Base-by-base conservation (phyloP, 345 rosid species). In the Pistacia atlantica region DNA sequence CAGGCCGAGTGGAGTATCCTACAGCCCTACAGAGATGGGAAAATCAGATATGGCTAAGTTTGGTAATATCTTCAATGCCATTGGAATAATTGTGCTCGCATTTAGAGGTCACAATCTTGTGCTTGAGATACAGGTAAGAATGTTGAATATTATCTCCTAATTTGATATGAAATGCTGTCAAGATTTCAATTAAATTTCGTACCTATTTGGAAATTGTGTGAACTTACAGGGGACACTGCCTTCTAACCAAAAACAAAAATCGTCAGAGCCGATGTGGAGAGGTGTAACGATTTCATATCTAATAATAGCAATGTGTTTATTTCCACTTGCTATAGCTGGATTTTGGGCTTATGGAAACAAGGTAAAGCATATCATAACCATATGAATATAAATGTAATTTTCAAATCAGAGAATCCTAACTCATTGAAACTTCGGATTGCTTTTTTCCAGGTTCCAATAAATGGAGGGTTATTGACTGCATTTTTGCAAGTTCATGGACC, bases 91-190 rank as follows among this genome's bases (percentile, higher is more conserved):
- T 45, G 79, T 83, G 59, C 84, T 90, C 18, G 74, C 87, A 0
- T 90, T 88, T 49, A 81, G 89, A 63, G 94, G 94, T 2, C 92
- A 87, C 77, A 89, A 90, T 73, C 87, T 90, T 2, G 71, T 90
- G 25, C 89, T 90, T 18, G 94, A 90, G 76, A 90, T 90, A 8
- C 90, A 89, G 87, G 91, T 86, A 22, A 54, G 66, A 49, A 11
- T 20, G n/a, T 17, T 42, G 12, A 1, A 16, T 49, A 7, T 42
- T 5, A 17, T 54, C n/a, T 54, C 18, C 57, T 54, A 54, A 54
- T 3, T 54, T 54, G 17, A 54, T 54, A 1, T 13, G 0, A 13
- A 54, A 54, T 14, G 57, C 18, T 13, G 57, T 54, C 57, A 54
- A 54, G 16, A 14, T 20, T 16, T 71, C 20, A 5, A 42, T 7